Evolutionary conservation across 306 rosid genomes (phyloP).

Genomic region (Vicia sativa): DNA sequence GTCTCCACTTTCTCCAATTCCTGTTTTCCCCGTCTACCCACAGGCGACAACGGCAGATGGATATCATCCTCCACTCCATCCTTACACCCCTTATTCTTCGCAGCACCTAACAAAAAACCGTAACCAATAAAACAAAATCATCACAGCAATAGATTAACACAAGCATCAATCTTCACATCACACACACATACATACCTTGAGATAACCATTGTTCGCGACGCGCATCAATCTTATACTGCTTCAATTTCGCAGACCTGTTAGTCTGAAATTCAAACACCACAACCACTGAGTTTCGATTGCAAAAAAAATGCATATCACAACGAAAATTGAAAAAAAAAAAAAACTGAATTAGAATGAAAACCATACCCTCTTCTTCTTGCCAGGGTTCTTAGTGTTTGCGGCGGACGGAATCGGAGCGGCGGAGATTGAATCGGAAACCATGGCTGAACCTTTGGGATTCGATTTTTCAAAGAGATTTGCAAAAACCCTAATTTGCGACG

Average conservation of each 20-base stretch:
- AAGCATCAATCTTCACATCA: background rate
- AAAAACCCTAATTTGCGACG: slow-evolving; percentile 63
- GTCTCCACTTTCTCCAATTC: slow-evolving; percentile 57
- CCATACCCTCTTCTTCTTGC: slow-evolving; percentile 92
- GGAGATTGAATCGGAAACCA: slow-evolving; percentile 83
- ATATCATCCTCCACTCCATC: slow-evolving; percentile 49
- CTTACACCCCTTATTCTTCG: slow-evolving; percentile 65
- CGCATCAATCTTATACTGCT: slow-evolving; percentile 92
- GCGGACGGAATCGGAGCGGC: slow-evolving; percentile 67
- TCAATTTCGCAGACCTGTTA: slow-evolving; percentile 90
- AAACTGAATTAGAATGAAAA: background rate
- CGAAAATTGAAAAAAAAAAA: background rate
- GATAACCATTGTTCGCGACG: slow-evolving; percentile 99
- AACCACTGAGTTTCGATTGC: background rate
- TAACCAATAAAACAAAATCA: slow-evolving; percentile 25
- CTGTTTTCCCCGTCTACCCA: slow-evolving; percentile 39
- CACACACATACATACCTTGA: slow-evolving; percentile 62
- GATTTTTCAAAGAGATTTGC: slow-evolving; percentile 41
- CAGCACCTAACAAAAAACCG: slow-evolving; percentile 55
- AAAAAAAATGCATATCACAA: background rate
- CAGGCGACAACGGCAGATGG: slow-evolving; percentile 31
- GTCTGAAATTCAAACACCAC: slow-evolving; percentile 53
- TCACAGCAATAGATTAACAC: background rate
- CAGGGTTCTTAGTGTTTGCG: slow-evolving; percentile 65
- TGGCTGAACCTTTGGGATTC: slow-evolving; percentile 48